Evolutionary conservation across 352 stramenopile genomes (phyloP).

Genomic region (Phytophthora ramorum): DNA sequence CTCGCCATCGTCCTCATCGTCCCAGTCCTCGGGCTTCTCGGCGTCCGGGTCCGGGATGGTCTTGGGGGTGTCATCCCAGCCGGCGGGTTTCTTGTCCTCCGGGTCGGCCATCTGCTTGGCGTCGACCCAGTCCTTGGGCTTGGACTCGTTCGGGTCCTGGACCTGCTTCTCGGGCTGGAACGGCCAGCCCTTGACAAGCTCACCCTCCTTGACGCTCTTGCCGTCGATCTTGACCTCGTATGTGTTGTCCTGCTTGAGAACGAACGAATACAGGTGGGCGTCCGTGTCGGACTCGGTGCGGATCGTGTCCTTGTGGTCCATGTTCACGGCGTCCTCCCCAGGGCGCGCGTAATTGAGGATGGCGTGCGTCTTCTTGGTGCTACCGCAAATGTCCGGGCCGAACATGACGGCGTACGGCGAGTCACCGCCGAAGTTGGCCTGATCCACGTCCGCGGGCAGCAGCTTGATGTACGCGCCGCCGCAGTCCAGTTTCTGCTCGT

Average conservation of each 20-base stretch:
- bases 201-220: slow-evolving; percentile 92
- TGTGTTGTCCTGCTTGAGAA: slow-evolving; percentile 97
- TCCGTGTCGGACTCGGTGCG: slow-evolving; percentile 79
- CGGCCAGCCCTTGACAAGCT: slow-evolving; percentile 95
- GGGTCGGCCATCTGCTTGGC: slow-evolving; percentile 97
- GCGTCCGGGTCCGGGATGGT: slow-evolving; percentile 98
- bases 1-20: slow-evolving; percentile 99
- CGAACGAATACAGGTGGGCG: slow-evolving; percentile 98
- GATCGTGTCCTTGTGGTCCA: slow-evolving; percentile 91
- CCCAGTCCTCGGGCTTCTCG: slow-evolving; percentile 98
- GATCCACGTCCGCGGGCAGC: slow-evolving; percentile 92
- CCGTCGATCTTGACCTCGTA: slow-evolving; percentile 98
- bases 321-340: slow-evolving; percentile 93
- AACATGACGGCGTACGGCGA: slow-evolving; percentile 99
- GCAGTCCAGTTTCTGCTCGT: slow-evolving; percentile 99
- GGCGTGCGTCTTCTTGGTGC: slow-evolving; percentile 96
- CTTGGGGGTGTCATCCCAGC: slow-evolving; percentile 98
- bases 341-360: slow-evolving; percentile 98
- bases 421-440: slow-evolving; percentile 95
- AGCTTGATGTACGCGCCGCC: slow-evolving; percentile 99
- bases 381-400: slow-evolving; percentile 98
- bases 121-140: slow-evolving; percentile 99
- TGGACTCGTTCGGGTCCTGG: slow-evolving; percentile 96
- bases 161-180: slow-evolving; percentile 97
- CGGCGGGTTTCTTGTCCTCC: slow-evolving; percentile 96